These are phyloP conservation scores for Colletotrichum trifolii DNA, from an alignment of 2,329 filamentous ascomycete genomes.

Conservation along the genomic window DNA sequence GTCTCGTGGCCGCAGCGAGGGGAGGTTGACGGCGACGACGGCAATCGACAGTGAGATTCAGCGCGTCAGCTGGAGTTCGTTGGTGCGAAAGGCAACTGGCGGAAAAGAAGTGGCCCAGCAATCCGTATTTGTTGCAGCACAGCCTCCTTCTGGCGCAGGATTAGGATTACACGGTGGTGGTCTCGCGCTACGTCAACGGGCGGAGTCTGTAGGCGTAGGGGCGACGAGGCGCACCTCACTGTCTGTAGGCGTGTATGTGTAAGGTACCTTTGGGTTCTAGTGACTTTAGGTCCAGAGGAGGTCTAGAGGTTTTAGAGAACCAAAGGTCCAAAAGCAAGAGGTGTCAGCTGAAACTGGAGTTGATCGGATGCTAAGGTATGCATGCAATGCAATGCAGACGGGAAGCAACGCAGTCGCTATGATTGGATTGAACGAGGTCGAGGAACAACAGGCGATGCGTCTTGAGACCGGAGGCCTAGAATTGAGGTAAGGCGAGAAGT, in stretches of 20 bases:
- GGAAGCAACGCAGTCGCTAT: conserved; percentile 34
- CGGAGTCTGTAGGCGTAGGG: conserved; percentile 17
- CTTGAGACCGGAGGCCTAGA: conserved; percentile 22
- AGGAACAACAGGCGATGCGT: conserved; percentile 1
- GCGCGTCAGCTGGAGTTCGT: conserved; percentile 23
- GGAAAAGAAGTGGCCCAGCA: conserved; percentile 32
- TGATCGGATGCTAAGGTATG: not conserved
- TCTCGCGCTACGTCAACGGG: conserved; percentile 35
- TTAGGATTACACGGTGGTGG: conserved; percentile 36
- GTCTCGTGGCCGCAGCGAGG: conserved; percentile 11
- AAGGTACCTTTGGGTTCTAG: no score
- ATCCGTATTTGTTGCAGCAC: conserved; percentile 41
- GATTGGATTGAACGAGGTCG: conserved; percentile 28
- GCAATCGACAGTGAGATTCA: conserved; percentile 9
- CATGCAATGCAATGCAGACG: conserved; percentile 32
- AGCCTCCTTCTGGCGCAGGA: conserved; percentile 43
- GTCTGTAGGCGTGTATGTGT: no score
- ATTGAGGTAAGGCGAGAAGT: conserved; percentile 30
- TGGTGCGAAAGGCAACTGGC: conserved; percentile 20
- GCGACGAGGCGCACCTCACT: no score
- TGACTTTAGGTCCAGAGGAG: no score
- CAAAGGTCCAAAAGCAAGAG: no score
- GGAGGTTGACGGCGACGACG: conserved; percentile 18
- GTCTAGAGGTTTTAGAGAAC: no score
- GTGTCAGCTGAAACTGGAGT: no score